Base-by-base conservation (phyloP, 2,329 filamentous ascomycete species). In the Stemphylium vesicarium region DNA sequence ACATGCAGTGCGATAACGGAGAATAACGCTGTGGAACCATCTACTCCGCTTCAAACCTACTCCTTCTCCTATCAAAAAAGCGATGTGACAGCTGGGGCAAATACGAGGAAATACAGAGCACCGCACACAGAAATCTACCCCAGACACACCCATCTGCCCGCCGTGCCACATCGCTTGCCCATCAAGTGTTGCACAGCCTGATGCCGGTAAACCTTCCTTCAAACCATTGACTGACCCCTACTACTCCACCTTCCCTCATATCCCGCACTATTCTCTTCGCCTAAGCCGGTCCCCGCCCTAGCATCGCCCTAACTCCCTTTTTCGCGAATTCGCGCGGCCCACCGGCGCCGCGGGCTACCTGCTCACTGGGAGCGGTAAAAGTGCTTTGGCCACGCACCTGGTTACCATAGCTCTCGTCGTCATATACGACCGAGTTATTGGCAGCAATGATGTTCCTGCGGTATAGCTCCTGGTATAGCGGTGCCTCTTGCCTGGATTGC, bases 361-460 rank as follows among this genome's bases (percentile, higher is more conserved):
- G 7, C 40, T 52, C 31, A 15, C 46, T 46, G 36, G 53, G 35
- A 44, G 47, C 32, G 16, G 36, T 35, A 43, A 53, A 51, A 36
- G 26, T 57, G 50, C 53, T 57, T 40, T 58, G 55, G 6, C 32
- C 58, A 24, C 48, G 53, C 31, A 49, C 33, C 40, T 59, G 50
- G 35, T 50, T 51, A 10, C 57, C 64, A 35, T 69, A 57, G 39
- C 65, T 76, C 69, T 82, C 79, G 11, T 77, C 61, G 70, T 87
- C 84, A 18, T 71, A 69, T 4, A 81, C 68, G 15, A 88, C 68
- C 0, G 79, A 83, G 42, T 80, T 78, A 68, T 88, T 87, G 2
- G 79, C 73, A 4, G 84, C 83, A 24, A 75, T 70, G 22, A 89
- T 82, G 43, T 84, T 78, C 16, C 87, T 79, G 52, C 73, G 77